Base-by-base conservation (phyloP, 2,329 filamentous ascomycete species). In the Verticillium dahliae region DNA sequence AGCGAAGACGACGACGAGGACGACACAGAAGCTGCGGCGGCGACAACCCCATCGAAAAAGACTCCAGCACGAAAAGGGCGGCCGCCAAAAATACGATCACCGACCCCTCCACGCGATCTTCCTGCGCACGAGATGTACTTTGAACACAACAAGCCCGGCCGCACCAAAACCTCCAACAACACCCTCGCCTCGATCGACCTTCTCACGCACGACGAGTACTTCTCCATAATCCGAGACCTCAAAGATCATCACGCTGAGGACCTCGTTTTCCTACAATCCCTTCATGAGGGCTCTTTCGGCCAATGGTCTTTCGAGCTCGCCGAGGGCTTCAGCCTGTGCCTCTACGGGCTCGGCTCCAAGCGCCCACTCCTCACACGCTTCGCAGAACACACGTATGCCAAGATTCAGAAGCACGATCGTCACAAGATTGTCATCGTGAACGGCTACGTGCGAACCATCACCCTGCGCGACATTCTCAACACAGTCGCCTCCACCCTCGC, bases 271-370 rank as follows among this genome's bases (percentile, higher is more conserved):
- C 79, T 99, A 33, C 81, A 90, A 66, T 83, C 86, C 6, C 76
- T 97, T 27, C 94, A 98, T 71, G 80, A 86, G 55, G 86, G 90
- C 63, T 92, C 90, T 0, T 98, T 97, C 72, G 84, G 89, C 1
- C 95, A 98, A 72, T 99, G 95, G 95, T 78, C 84, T 0, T 97
- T 98, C 72, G 95, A 99, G 77, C 83, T 98, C 15, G 81, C 87
- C 5, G 87, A 97, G 72, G 87, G 88, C 27, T 98, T 97, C 79
- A 92, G 91, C 69, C 80, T 98, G 59, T 97, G 95, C 71, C 77
- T 97, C 0, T 97, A 96, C 72, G 95, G 95, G 35, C 96, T 92
- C 72, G 95, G 95, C 1, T 96, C 92, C 2, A 99, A 99, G 75
- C 83, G 90, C 38, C 77, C 80, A 3, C 83, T 98, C 1, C 80